Percentiles rank a stretch among this genome's conserved stretches.
phyloP scores from a whole-genome alignment of 176 grass and related monocot genomes.

The Juncus inflexus region DNA sequence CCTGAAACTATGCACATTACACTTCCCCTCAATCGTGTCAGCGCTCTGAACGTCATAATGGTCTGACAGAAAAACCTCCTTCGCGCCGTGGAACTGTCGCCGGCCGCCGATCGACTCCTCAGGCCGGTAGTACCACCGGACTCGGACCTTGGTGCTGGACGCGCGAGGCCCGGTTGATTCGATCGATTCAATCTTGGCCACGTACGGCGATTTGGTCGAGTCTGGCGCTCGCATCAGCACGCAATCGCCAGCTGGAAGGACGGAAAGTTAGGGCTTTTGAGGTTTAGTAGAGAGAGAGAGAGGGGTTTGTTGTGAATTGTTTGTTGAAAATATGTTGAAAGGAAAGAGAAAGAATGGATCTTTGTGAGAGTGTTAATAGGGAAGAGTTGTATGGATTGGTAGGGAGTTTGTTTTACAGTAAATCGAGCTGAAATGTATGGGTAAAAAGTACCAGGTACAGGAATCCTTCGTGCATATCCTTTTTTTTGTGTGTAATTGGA shows the following conservation, averaged over 20 bases:
- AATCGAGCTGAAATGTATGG: too few species aligned
- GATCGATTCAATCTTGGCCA: conserved; percentile 65
- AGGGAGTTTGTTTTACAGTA: too few species aligned
- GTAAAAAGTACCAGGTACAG: too few species aligned
- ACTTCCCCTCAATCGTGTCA: conserved; percentile 96
- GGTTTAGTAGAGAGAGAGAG: not conserved
- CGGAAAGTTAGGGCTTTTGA: conserved; percentile 17
- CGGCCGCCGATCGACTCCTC: conserved; percentile 87
- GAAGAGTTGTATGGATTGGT: too few species aligned
- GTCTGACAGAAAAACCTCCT: conserved; percentile 86
- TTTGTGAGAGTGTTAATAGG: too few species aligned
- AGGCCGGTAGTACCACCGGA: conserved; percentile 91
- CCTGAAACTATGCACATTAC: conserved; percentile 74
- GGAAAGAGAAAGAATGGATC: not conserved
- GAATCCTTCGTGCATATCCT: not conserved
- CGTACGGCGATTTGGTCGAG: conserved; percentile 61
- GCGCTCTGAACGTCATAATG: conserved; percentile 97
- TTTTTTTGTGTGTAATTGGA: conserved; percentile 1
- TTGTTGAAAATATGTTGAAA: not conserved
- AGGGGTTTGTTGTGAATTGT: not conserved
- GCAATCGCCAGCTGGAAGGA: conserved; percentile 62
- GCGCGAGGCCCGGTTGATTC: conserved; percentile 61
- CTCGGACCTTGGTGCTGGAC: conserved; percentile 75
- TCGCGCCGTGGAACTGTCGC: conserved; percentile 71
- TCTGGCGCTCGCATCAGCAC: conserved; percentile 71